Percentiles rank a stretch among this genome's conserved stretches.
These are phyloP conservation scores for Cystobasidium tubakii DNA, from an alignment of 768 basidiomycete species.

Conservation along the genomic window DNA sequence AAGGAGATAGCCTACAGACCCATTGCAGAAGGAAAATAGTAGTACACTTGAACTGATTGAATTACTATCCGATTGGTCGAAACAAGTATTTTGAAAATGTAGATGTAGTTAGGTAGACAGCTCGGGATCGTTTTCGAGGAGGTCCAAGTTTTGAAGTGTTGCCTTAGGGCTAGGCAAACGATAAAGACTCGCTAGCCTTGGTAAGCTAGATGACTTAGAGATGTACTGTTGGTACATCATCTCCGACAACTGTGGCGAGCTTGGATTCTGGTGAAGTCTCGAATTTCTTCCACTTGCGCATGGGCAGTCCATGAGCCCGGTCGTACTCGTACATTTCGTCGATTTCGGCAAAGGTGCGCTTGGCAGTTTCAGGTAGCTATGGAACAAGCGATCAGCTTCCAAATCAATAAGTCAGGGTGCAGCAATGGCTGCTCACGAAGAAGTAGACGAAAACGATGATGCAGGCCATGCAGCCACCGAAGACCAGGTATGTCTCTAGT, in stretches of 20 bases:
- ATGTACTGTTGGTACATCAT: neutral
- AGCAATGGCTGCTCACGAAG: neutral
- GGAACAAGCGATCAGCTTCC: neutral
- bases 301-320: neutral
- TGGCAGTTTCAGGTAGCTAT: neutral
- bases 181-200: too few relatives aligned
- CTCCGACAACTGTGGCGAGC: neutral
- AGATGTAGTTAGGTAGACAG: too few relatives aligned
- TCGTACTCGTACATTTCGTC: slow-evolving; percentile 4
- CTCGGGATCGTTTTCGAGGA: too few relatives aligned
- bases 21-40: too few relatives aligned
- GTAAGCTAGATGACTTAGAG: neutral
- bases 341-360: neutral
- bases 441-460: neutral
- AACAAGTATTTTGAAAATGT: too few relatives aligned
- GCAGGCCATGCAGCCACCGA: neutral
- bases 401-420: neutral
- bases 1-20: neutral
- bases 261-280: slow-evolving; percentile 1
- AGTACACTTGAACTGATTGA: too few relatives aligned
- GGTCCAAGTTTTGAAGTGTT: too few relatives aligned
- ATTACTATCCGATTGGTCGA: too few relatives aligned
- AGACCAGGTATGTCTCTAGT: neutral
- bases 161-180: too few relatives aligned
- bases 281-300: slow-evolving; percentile 1